These are phyloP conservation scores for Paramecium sexaurelia DNA, from an alignment of 73 alveolate species.

Conservation along the genomic window DNA sequence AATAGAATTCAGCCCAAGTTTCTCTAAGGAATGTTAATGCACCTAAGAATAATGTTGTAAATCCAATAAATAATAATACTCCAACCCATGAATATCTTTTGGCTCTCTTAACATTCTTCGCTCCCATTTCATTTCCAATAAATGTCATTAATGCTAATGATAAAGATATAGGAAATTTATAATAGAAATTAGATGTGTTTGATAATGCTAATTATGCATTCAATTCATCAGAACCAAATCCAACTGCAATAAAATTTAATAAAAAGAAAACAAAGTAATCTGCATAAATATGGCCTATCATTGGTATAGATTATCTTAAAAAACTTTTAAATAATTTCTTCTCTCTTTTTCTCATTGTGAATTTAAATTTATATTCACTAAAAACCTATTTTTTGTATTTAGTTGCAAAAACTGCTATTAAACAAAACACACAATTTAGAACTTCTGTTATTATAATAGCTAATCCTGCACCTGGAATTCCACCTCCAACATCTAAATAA, in stretches of 20 bases:
- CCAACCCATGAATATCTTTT: conserved; percentile 18
- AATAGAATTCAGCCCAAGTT: neutral
- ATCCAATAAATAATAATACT: neutral
- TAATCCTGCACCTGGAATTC: conserved; percentile 48
- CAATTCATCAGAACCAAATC: conserved; percentile 35
- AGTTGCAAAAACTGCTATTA: neutral
- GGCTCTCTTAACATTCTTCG: neutral
- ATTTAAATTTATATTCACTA: neutral
- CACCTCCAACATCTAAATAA: neutral
- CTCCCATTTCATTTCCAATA: neutral
- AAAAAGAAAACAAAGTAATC: conserved; percentile 9
- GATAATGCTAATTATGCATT: conserved; percentile 28
- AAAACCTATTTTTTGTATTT: neutral
- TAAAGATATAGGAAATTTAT: conserved; percentile 11
- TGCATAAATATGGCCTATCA: conserved; percentile 32
- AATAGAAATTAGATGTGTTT: neutral
- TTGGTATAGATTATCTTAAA: neutral
- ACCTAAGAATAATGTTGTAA: neutral
- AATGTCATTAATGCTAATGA: neutral
- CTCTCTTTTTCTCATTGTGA: neutral
- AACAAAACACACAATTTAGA: neutral
- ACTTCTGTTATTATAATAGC: conserved; percentile 18
- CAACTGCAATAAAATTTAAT: neutral
- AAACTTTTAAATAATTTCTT: neutral
- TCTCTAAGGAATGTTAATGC: neutral